phyloP scores from a whole-genome alignment of 345 rosid species.

The Eucalyptus dawsonii region DNA sequence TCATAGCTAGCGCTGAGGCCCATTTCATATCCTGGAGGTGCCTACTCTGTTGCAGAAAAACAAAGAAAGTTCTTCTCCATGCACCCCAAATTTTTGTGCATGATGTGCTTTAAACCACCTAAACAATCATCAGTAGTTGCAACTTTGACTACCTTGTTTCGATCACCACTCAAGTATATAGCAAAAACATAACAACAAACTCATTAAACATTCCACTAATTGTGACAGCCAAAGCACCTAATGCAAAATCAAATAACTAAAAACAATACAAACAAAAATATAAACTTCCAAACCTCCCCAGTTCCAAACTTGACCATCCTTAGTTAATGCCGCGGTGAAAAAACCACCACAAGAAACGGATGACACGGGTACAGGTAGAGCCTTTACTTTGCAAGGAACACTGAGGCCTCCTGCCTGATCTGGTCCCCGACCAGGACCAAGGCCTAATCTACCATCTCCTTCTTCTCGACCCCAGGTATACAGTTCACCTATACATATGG shows the following conservation, averaged over 20 bases:
- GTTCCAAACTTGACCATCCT: constrained; percentile 80
- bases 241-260: not conserved
- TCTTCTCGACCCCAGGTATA: constrained; percentile 95
- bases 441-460: constrained; percentile 94
- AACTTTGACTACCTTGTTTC: not conserved
- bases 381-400: constrained; percentile 73
- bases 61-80: not conserved
- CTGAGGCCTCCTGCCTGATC: constrained; percentile 91
- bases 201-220: not conserved
- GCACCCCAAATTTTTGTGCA: not conserved
- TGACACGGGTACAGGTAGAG: constrained; percentile 46
- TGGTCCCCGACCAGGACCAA: constrained; percentile 86
- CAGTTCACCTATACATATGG: constrained; percentile 40
- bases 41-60: not conserved
- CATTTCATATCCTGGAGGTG: not conserved
- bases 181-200: not conserved
- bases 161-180: not conserved
- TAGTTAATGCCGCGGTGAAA: constrained; percentile 67
- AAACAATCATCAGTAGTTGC: not conserved
- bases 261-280: not conserved
- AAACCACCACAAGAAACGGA: constrained; percentile 91
- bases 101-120: not conserved
- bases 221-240: not conserved
- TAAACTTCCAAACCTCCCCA: constrained; percentile 59
- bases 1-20: not conserved